Percentiles rank a stretch among this genome's conserved stretches.
These are phyloP conservation scores for Pleodorina starrii DNA, from an alignment of 139 green algal species.

Conservation along the genomic window DNA sequence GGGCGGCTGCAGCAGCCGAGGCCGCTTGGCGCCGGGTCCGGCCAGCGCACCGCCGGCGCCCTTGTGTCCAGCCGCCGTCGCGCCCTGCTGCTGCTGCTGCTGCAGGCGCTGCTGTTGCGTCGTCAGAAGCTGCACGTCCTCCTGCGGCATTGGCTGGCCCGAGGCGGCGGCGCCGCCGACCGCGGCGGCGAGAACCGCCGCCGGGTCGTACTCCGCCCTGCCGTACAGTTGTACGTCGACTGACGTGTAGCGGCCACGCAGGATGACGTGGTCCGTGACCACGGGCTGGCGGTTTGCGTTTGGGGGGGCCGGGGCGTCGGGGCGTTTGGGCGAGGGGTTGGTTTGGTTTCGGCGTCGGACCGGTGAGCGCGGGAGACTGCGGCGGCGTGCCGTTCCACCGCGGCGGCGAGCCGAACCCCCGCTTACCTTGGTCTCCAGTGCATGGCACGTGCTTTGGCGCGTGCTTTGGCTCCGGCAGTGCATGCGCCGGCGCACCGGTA, in stretches of 20 bases:
- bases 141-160: not conserved
- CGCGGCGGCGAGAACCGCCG: not conserved
- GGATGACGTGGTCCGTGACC: slow-evolving; percentile 46
- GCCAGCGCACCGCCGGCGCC: not conserved
- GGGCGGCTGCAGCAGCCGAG: not conserved
- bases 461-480: too few species aligned
- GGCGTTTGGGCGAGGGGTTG: too few species aligned
- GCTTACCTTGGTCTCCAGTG: too few species aligned
- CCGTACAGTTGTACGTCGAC: slow-evolving; percentile 33
- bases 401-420: too few species aligned
- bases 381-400: too few species aligned
- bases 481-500: too few species aligned
- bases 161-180: not conserved
- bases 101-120: slow-evolving; percentile 14
- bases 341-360: too few species aligned
- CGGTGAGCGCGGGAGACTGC: too few species aligned
- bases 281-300: not conserved
- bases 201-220: slow-evolving; percentile 17
- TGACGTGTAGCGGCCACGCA: slow-evolving; percentile 36
- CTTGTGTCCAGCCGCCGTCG: too few species aligned
- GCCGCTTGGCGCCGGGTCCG: slow-evolving; percentile 1
- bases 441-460: too few species aligned
- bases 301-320: not conserved
- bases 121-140: not conserved
- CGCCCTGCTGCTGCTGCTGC: not conserved